A percentile compares a stretch with the other conserved stretches of the same genome.
These are phyloP conservation scores for Digitaria exilis DNA, from an alignment of 202 grass and related monocot species.

Conservation along the genomic window DNA sequence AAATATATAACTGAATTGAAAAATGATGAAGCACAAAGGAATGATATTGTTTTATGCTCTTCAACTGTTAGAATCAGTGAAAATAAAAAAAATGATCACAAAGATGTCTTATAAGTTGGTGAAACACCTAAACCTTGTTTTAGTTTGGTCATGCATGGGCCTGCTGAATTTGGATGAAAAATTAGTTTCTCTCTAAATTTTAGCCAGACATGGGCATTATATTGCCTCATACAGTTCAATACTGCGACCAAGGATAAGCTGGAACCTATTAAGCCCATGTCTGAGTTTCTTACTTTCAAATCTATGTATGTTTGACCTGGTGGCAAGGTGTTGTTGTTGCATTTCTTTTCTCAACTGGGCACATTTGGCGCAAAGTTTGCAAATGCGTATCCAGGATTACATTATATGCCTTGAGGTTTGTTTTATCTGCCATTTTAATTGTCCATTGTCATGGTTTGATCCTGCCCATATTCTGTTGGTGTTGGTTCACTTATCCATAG, in stretches of 20 bases:
- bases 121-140: conserved; percentile 23
- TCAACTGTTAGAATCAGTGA: background rate
- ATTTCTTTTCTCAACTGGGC: conserved; percentile 94
- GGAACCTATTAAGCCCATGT: conserved; percentile 89
- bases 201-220: conserved; percentile 97
- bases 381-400: conserved; percentile 94
- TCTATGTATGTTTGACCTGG: conserved; percentile 99
- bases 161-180: conserved; percentile 32
- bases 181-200: conserved; percentile 70
- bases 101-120: background rate
- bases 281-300: conserved; percentile 98
- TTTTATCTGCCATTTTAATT: conserved; percentile 33
- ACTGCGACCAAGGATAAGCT: conserved; percentile 93
- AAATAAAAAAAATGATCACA: no score
- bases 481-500: conserved; percentile 30
- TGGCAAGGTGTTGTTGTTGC: conserved; percentile 98
- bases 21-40: background rate
- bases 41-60: background rate
- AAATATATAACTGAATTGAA: conserved; percentile 1
- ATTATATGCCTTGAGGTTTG: conserved; percentile 98
- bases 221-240: conserved; percentile 98
- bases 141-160: background rate
- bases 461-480: background rate
- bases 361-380: conserved; percentile 83
- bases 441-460: conserved; percentile 27